Conservation (phyloP, 225 moss, liverwort and hornwort genomes). For the Ulota crispa region DNA sequence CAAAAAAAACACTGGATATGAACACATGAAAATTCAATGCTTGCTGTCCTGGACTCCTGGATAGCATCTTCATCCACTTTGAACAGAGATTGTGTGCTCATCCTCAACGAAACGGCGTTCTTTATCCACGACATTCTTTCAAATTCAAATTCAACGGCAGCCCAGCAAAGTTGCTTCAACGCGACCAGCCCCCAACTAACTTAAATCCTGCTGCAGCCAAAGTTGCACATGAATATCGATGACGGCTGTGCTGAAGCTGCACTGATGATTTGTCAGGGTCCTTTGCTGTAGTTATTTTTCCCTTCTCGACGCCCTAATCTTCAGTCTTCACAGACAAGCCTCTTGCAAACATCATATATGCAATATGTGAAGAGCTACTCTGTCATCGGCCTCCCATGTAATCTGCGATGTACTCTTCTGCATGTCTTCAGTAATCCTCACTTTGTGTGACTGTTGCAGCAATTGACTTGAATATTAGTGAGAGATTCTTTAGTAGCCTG, state of each 20-base stretch:
- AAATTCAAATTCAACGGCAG: conserved; percentile 4
- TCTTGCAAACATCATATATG: background rate
- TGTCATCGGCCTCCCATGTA: too few relatives aligned
- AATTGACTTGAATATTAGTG: background rate
- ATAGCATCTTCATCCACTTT: background rate
- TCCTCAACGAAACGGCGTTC: background rate
- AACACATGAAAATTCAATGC: background rate
- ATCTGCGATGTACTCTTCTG: background rate
- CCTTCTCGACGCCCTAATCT: background rate
- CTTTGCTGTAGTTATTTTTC: background rate
- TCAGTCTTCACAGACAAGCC: background rate
- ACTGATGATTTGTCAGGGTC: background rate
- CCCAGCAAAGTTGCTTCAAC: background rate
- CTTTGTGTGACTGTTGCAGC: too few relatives aligned
- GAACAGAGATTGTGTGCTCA: background rate
- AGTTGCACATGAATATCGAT: background rate
- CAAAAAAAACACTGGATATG: too few relatives aligned
- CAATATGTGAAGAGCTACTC: background rate
- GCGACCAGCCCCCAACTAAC: background rate
- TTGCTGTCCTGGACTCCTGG: background rate
- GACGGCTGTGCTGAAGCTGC: background rate
- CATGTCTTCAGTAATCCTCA: background rate
- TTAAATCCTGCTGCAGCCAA: background rate
- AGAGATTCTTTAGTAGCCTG: background rate
- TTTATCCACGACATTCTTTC: background rate